Percentiles rank a stretch among this genome's conserved stretches.
Evolutionary conservation across 441 rosid species (phyloP).

Genomic region (Erodium chrysanthum): DNA sequence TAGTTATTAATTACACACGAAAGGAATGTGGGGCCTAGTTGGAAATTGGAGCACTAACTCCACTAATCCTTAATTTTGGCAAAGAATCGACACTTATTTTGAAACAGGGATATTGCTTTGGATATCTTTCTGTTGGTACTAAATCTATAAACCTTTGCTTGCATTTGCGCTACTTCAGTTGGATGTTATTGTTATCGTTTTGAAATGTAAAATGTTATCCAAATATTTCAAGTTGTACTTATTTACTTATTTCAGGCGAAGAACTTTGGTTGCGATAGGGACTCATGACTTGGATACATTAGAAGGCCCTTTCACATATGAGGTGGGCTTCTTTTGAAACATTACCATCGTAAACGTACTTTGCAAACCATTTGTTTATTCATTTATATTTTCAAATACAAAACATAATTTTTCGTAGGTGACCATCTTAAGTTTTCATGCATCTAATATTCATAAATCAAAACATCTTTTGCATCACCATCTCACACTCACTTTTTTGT

Average conservation of each 20-base stretch:
- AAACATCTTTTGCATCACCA: too few relatives aligned
- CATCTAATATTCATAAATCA: too few relatives aligned
- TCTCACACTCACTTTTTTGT: constrained; percentile 10
- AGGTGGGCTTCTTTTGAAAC: constrained; percentile 37
- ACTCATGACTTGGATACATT: constrained; percentile 92
- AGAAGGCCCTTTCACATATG: constrained; percentile 83
- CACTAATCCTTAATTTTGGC: not conserved
- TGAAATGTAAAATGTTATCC: not conserved
- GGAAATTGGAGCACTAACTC: not conserved
- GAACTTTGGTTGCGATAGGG: constrained; percentile 87
- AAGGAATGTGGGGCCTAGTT: not conserved
- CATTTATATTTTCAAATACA: not conserved
- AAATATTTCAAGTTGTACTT: too few relatives aligned
- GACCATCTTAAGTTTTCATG: not conserved
- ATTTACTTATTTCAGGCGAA: constrained; percentile 40
- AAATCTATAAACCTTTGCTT: not conserved
- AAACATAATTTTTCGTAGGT: not conserved
- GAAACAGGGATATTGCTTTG: not conserved
- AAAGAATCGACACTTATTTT: too few relatives aligned
- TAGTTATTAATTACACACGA: too few relatives aligned
- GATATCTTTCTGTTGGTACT: not conserved
- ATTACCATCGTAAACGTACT: not conserved
- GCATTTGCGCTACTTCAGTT: not conserved
- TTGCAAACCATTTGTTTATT: not conserved
- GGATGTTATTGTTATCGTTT: constrained; percentile 2